These are phyloP conservation scores for Prosopis cineraria DNA, from an alignment of 306 rosid genomes.

Conservation along the genomic window DNA sequence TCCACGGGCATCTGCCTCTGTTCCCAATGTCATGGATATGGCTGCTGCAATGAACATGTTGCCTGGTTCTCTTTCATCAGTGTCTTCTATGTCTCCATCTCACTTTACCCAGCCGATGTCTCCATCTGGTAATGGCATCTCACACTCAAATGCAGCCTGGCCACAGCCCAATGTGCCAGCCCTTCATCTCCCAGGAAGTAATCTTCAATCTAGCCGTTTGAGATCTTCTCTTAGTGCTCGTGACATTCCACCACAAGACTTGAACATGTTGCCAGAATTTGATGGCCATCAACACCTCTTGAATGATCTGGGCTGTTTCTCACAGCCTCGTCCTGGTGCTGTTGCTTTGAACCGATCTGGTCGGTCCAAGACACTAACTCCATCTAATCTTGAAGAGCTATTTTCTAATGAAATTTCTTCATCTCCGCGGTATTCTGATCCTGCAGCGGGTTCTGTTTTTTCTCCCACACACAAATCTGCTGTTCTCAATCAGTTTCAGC, in stretches of 20 bases:
- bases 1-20: slow-evolving; percentile 66
- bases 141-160: slow-evolving; percentile 64
- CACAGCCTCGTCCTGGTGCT: slow-evolving; percentile 54
- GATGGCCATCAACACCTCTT: slow-evolving; percentile 68
- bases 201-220: slow-evolving; percentile 82
- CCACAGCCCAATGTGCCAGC: slow-evolving; percentile 87
- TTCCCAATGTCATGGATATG: slow-evolving; percentile 88
- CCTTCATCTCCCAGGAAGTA: slow-evolving; percentile 83
- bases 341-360: slow-evolving; percentile 57
- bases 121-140: slow-evolving; percentile 66
- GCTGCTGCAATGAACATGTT: slow-evolving; percentile 85
- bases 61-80: slow-evolving; percentile 84
- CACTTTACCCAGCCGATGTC: slow-evolving; percentile 80
- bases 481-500: slow-evolving; percentile 77
- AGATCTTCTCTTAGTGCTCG: slow-evolving; percentile 87
- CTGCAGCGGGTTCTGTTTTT: slow-evolving; percentile 57
- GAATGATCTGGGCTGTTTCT: slow-evolving; percentile 69
- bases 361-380: slow-evolving; percentile 70
- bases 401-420: slow-evolving; percentile 75
- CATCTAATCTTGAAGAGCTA: slow-evolving; percentile 82
- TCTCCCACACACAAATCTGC: slow-evolving; percentile 86
- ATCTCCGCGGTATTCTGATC: slow-evolving; percentile 80
- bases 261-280: slow-evolving; percentile 55
- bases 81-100: slow-evolving; percentile 72
- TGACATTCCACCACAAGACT: slow-evolving; percentile 60